A percentile compares a stretch with the other conserved stretches of the same genome.
These are phyloP conservation scores for Beauveria brongniartii DNA, from an alignment of 2,329 filamentous ascomycete genomes.

Conservation along the genomic window DNA sequence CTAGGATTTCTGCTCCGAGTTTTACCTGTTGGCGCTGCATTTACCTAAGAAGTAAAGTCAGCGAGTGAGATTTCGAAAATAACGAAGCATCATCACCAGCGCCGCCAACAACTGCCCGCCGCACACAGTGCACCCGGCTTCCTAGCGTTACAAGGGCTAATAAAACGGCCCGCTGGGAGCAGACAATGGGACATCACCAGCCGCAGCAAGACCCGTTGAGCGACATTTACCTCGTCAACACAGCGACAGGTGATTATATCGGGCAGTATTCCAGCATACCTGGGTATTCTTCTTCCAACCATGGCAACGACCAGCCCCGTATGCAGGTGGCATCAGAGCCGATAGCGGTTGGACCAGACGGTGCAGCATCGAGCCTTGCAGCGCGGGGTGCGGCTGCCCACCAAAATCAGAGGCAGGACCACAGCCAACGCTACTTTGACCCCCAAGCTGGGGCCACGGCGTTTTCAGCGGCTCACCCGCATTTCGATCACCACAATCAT, in stretches of 20 bases:
- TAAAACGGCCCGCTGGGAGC: not conserved
- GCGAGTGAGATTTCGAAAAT: too few species aligned
- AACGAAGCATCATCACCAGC: too few species aligned
- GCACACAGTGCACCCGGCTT: not conserved
- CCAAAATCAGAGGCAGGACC: not conserved
- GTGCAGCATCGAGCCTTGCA: not conserved
- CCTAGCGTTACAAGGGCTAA: not conserved
- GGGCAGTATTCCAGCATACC: not conserved
- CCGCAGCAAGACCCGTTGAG: not conserved
- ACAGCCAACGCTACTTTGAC: not conserved
- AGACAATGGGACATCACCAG: not conserved
- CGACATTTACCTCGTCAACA: not conserved
- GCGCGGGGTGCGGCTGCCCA: not conserved
- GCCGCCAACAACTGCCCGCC: not conserved
- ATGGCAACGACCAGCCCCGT: not conserved
- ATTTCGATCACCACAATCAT: slow-evolving; percentile 12
- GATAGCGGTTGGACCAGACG: not conserved
- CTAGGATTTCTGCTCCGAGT: too few species aligned
- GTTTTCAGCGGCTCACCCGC: not conserved
- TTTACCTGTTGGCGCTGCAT: too few species aligned
- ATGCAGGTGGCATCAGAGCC: not conserved
- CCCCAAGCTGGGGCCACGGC: not conserved
- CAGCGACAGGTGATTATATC: not conserved
- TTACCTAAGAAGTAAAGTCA: too few species aligned
- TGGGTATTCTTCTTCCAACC: not conserved